Base-by-base conservation (phyloP, 768 basidiomycete species). In the Mycena vulgaris region DNA sequence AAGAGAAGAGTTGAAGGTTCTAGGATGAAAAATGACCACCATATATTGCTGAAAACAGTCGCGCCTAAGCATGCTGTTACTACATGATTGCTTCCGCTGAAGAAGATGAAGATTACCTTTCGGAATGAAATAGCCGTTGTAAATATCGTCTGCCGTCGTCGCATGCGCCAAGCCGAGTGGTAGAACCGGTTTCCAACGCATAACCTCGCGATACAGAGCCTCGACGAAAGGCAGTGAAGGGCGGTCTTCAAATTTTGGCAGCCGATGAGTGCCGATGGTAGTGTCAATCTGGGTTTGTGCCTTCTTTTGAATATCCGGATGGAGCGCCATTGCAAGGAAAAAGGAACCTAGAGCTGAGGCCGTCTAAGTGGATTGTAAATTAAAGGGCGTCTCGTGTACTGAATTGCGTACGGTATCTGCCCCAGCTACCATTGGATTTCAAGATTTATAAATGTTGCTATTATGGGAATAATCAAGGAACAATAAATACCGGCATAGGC, bases 401-500 rank as follows among this genome's bases (percentile, higher is more conserved):
- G 9, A 48, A 21, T 51, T 27, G 53, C n/a, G n/a, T n/a, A 75
- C 77, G 14, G 76, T 78, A 68, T 73, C 74, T 5, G 74, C 33
- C 21, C 70, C 71, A 60, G 67, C 72, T 74, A 31, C 5, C 39
- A n/a, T 23, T n/a, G n/a, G 27, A 48, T n/a, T 58, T 6, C 19
- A 31, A 33, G 21, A n/a, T 53, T 19, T n/a, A n/a, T 35, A 8
- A 33, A n/a, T n/a, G n/a, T n/a, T n/a, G n/a, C n/a, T n/a, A n/a
- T n/a, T 53, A 75, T 75, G 13, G n/a, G n/a, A n/a, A n/a, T n/a
- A n/a, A n/a, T n/a, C n/a, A n/a, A n/a, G n/a, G 76, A 76, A 69
- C 71, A 72, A 10, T 73, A 45, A 13, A 66, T 63, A 81, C 82
- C 78, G 3, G 74, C 76, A 56, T 81, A 80, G n/a, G n/a, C n/a